phyloP scores from a whole-genome alignment of 805 yeast species.

The Sugiyamaella chiloensis region DNA sequence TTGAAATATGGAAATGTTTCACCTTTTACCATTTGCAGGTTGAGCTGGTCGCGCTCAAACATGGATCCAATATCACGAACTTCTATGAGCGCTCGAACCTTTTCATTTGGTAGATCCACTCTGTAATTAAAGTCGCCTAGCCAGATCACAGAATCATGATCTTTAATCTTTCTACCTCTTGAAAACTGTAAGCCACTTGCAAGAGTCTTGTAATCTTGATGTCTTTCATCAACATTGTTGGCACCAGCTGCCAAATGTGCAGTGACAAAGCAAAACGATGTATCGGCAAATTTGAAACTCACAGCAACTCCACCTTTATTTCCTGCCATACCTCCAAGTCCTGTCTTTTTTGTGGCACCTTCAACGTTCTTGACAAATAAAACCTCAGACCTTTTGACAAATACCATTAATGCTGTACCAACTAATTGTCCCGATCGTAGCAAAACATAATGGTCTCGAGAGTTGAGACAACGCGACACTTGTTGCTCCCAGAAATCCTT shows the following conservation, averaged over 20 bases:
- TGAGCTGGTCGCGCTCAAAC: constrained; percentile 74
- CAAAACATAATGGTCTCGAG: constrained; percentile 54
- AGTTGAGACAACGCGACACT: constrained; percentile 61
- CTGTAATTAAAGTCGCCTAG: constrained; percentile 92
- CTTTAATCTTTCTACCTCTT: constrained; percentile 69
- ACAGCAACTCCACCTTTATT: constrained; percentile 97
- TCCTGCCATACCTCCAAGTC: constrained; percentile 95
- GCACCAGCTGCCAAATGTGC: constrained; percentile 95
- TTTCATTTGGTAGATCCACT: constrained; percentile 65
- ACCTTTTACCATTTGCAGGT: constrained; percentile 65
- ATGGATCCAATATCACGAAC: constrained; percentile 47
- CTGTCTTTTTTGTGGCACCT: constrained; percentile 94
- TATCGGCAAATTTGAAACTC: constrained; percentile 74
- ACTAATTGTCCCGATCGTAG: constrained; percentile 88
- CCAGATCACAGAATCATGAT: constrained; percentile 90
- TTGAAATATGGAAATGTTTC: constrained; percentile 71
- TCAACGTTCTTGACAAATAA: constrained; percentile 72
- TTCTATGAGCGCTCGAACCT: constrained; percentile 57
- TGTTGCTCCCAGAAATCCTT: constrained; percentile 75
- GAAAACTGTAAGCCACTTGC: constrained; percentile 73
- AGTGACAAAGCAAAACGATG: constrained; percentile 79
- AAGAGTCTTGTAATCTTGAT: constrained; percentile 75
- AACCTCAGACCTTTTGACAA: constrained; percentile 59
- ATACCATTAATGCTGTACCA: constrained; percentile 76
- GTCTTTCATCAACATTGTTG: constrained; percentile 76